Evolutionary conservation across 2,329 filamentous ascomycete genomes (phyloP).

Genomic region (Penicillium vulpinum): DNA sequence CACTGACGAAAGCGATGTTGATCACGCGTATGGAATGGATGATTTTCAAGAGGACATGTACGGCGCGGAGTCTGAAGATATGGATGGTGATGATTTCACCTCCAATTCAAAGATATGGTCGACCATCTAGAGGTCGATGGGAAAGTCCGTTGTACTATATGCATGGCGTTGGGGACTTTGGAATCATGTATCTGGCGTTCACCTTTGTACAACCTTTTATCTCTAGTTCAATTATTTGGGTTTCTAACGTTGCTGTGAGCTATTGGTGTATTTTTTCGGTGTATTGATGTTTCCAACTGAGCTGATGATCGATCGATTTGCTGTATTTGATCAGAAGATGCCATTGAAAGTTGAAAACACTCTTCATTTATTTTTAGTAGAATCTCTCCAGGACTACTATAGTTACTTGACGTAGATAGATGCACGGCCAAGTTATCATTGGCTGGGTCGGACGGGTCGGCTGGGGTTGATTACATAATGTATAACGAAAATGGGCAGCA

Average conservation of each 20-base stretch:
- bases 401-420: neutral
- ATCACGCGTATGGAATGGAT: conserved; percentile 8
- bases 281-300: neutral
- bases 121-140: conserved; percentile 14
- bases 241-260: neutral
- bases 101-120: conserved; percentile 19
- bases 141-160: neutral
- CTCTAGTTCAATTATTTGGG: neutral
- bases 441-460: neutral
- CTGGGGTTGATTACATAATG: conserved; percentile 17
- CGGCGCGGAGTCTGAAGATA: neutral
- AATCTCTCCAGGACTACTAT: neutral
- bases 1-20: conserved; percentile 14
- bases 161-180: conserved; percentile 3
- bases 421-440: neutral
- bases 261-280: neutral
- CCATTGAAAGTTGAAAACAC: neutral
- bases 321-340: neutral
- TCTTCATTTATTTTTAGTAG: neutral
- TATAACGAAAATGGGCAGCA: conserved; percentile 15
- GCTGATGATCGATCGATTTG: too few species aligned
- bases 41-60: conserved; percentile 1
- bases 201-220: neutral
- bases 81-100: neutral
- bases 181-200: conserved; percentile 2